These are phyloP conservation scores for Suhomyces terraborum DNA, from an alignment of 1,139 yeast genomes.

Conservation along the genomic window DNA sequence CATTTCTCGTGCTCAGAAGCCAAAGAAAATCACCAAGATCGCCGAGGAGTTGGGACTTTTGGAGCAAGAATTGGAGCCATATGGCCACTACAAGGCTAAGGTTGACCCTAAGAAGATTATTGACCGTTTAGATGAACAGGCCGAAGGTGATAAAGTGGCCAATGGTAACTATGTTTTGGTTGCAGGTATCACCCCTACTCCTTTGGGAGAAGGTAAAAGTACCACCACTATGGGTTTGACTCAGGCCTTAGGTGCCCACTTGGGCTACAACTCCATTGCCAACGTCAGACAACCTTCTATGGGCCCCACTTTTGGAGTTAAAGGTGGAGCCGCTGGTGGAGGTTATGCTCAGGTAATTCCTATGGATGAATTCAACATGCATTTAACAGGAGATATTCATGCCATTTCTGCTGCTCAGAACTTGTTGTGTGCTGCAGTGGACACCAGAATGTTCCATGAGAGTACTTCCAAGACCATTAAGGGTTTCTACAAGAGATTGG, in stretches of 20 bases:
- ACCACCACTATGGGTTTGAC: constrained; percentile 97
- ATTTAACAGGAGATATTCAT: constrained; percentile 96
- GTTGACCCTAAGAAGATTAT: constrained; percentile 61
- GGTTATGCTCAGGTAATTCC: constrained; percentile 98
- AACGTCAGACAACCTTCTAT: constrained; percentile 97
- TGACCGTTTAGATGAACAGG: constrained; percentile 57
- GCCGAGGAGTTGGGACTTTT: constrained; percentile 85
- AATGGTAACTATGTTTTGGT: constrained; percentile 92
- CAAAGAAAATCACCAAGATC: constrained; percentile 78
- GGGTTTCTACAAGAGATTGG: constrained; percentile 81
- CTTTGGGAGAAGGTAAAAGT: constrained; percentile 97
- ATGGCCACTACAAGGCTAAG: constrained; percentile 92
- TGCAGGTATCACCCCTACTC: constrained; percentile 98
- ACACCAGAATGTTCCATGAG: constrained; percentile 97
- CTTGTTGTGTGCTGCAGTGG: constrained; percentile 95
- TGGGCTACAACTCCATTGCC: constrained; percentile 85
- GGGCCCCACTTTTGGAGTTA: constrained; percentile 99
- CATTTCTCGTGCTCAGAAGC: constrained; percentile 86
- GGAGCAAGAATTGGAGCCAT: constrained; percentile 83
- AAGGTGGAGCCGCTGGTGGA: constrained; percentile 99
- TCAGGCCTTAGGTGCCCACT: constrained; percentile 93
- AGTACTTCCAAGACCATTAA: constrained; percentile 82
- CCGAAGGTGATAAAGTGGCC: constrained; percentile 46
- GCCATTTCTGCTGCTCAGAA: constrained; percentile 97
- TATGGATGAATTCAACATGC: constrained; percentile 99